phyloP scores from a whole-genome alignment of 352 stramenopile species.

The Phytopythium mirpurense region DNA sequence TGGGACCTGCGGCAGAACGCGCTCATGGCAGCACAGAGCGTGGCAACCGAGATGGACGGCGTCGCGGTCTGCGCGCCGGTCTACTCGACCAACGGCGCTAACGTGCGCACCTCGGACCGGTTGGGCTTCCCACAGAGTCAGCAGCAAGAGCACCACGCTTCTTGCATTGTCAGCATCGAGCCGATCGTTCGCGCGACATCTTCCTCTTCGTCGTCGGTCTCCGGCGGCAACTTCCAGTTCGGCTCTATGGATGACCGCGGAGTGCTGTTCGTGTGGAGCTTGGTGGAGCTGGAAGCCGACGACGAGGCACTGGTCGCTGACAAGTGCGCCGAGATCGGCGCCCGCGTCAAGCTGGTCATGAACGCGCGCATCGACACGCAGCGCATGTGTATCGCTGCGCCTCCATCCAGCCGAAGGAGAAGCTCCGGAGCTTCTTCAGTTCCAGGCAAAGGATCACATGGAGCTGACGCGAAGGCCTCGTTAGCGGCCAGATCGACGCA shows the following conservation, averaged over 20 bases:
- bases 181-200: constrained; percentile 15
- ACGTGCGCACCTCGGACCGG: constrained; percentile 21
- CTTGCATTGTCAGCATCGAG: constrained; percentile 41
- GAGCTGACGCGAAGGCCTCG: not conserved
- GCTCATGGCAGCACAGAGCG: not conserved
- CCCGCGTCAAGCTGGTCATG: constrained; percentile 59
- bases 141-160: constrained; percentile 27
- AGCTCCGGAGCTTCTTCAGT: not conserved
- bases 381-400: constrained; percentile 28
- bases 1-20: constrained; percentile 50
- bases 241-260: constrained; percentile 68
- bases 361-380: constrained; percentile 59
- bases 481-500: not conserved
- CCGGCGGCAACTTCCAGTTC: constrained; percentile 50
- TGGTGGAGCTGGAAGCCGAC: constrained; percentile 44
- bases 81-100: constrained; percentile 54
- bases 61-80: constrained; percentile 35
- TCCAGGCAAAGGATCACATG: not conserved
- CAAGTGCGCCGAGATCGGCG: constrained; percentile 63
- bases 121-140: not conserved
- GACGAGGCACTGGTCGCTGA: constrained; percentile 41
- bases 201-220: not conserved
- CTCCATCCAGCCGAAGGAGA: not conserved
- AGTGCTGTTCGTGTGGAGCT: constrained; percentile 61
- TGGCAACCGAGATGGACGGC: constrained; percentile 6